A percentile compares a stretch with the other conserved stretches of the same genome.
phyloP scores from a whole-genome alignment of 1,284 basidiomycete genomes.

The Peniophora sp. region DNA sequence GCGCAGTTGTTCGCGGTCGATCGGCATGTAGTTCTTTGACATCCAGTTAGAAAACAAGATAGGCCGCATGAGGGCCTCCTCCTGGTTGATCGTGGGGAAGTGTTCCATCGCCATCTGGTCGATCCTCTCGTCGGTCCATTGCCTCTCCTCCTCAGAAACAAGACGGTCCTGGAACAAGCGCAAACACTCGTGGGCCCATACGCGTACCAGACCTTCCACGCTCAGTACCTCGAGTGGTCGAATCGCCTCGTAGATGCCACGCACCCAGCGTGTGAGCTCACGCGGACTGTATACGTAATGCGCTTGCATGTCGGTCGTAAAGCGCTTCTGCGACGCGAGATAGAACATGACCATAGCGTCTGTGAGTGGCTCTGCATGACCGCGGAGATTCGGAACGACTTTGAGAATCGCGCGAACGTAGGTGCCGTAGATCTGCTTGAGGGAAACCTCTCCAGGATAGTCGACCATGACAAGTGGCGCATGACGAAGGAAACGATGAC shows the following conservation, averaged over 20 bases:
- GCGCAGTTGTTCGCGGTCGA: constrained; percentile 87
- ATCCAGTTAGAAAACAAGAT: constrained; percentile 99
- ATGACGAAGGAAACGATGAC: constrained; percentile 94
- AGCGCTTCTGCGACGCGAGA: constrained; percentile 86
- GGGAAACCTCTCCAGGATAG: constrained; percentile 93
- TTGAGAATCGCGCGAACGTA: constrained; percentile 96
- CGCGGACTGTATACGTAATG: constrained; percentile 99
- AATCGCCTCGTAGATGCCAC: constrained; percentile 97
- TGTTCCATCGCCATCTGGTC: constrained; percentile 79
- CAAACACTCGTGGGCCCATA: constrained; percentile 98
- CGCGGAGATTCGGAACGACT: constrained; percentile 88
- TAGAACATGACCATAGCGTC: constrained; percentile 98
- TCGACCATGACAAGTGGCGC: constrained; percentile 99
- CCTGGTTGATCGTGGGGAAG: constrained; percentile 87
- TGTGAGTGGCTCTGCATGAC: constrained; percentile 91
- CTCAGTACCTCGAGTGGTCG: constrained; percentile 85
- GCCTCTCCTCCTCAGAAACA: constrained; percentile 84
- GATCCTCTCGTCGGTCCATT: constrained; percentile 93
- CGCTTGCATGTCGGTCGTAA: constrained; percentile 94
- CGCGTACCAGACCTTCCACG: constrained; percentile 90
- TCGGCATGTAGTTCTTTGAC: constrained; percentile 93
- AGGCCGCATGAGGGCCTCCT: constrained; percentile 80
- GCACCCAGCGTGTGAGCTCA: constrained; percentile 96
- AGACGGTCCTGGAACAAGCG: constrained; percentile 98
- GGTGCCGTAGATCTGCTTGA: constrained; percentile 99